Conservation (phyloP, 148 eudicot species). For the Oxyria digyna region DNA sequence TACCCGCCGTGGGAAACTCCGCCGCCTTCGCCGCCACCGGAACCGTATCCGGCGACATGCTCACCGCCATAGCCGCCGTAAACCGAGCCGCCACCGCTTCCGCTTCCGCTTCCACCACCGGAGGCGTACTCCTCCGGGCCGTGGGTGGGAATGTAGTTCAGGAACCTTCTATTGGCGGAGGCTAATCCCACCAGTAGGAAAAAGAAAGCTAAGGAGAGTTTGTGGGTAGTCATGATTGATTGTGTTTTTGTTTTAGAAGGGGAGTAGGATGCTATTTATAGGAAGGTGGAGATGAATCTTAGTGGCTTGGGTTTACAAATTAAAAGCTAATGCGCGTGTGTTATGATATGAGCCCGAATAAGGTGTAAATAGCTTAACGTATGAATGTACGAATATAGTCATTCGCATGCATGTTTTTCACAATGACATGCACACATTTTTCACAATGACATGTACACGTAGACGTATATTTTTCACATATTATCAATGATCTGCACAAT, state of each 20-base stretch:
- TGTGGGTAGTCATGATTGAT: constrained; percentile 5
- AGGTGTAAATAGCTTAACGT: too few species aligned
- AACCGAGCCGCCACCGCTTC: constrained; percentile 10
- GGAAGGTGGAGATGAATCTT: background rate
- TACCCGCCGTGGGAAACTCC: constrained; percentile 10
- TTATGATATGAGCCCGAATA: too few species aligned
- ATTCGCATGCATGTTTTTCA: too few species aligned
- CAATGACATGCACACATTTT: too few species aligned
- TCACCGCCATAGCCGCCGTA: constrained; percentile 20
- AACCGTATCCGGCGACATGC: constrained; percentile 19
- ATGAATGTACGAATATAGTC: too few species aligned
- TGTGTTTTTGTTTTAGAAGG: background rate
- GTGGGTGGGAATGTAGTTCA: constrained; percentile 1
- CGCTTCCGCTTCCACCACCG: constrained; percentile 26
- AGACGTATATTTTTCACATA: too few species aligned
- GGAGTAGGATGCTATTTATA: background rate
- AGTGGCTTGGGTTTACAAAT: too few species aligned
- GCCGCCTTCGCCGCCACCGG: constrained; percentile 18
- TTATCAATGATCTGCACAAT: too few species aligned
- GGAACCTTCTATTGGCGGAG: constrained; percentile 4
- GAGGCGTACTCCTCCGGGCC: constrained; percentile 12
- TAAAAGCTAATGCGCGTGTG: too few species aligned
- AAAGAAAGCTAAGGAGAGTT: background rate
- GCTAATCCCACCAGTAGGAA: background rate
- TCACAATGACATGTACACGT: too few species aligned